These are phyloP conservation scores for Cryptococcus sp. DNA, from an alignment of 1,284 basidiomycete genomes.

Conservation along the genomic window DNA sequence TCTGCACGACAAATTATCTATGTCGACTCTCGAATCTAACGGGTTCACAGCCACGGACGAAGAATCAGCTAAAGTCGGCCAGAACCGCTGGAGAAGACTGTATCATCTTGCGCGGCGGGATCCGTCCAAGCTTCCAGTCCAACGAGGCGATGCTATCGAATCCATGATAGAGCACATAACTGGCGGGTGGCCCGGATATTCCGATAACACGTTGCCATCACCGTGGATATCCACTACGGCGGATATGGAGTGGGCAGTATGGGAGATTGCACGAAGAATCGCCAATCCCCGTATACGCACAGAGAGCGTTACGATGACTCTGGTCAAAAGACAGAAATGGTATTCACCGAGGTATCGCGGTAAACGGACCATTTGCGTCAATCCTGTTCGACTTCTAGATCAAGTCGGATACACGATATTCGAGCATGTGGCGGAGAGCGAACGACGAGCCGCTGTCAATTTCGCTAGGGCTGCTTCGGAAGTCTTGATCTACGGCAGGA, in stretches of 20 bases:
- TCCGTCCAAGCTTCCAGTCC: background rate
- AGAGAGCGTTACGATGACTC: background rate
- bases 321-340: background rate
- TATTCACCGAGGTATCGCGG: background rate
- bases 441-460: background rate
- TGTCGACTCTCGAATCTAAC: background rate
- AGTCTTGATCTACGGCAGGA: constrained; percentile 8
- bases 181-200: background rate
- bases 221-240: constrained; percentile 12
- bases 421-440: background rate
- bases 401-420: background rate
- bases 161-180: background rate
- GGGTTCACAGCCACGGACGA: background rate
- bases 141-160: background rate
- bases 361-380: background rate
- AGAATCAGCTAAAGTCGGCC: background rate
- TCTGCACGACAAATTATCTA: background rate
- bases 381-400: background rate
- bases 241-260: constrained; percentile 10
- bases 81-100: background rate
- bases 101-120: no score
- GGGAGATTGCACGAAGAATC: constrained; percentile 14
- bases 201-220: background rate
- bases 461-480: constrained; percentile 6
- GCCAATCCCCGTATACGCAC: no score